A percentile compares a stretch with the other conserved stretches of the same genome.
Evolutionary conservation across 441 rosid genomes (phyloP).

Genomic region (Jatropha podagrica): DNA sequence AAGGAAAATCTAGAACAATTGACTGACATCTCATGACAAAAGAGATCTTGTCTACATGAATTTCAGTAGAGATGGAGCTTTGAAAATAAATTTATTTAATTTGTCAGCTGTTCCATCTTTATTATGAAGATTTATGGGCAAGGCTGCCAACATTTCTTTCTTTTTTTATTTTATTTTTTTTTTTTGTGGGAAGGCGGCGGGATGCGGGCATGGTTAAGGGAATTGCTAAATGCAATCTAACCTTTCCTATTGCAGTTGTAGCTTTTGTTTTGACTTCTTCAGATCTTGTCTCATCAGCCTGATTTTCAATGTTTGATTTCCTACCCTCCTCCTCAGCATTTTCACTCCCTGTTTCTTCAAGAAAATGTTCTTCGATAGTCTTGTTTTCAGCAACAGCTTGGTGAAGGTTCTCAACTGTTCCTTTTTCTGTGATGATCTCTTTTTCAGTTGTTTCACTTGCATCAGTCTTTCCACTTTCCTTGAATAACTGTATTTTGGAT

Average conservation of each 20-base stretch:
- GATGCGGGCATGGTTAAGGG: too few species aligned
- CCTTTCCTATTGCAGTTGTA: conserved; percentile 34
- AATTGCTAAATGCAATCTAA: conserved; percentile 23
- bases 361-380: conserved; percentile 22
- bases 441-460: conserved; percentile 23
- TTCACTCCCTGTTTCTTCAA: conserved; percentile 23
- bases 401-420: conserved; percentile 21
- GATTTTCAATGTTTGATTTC: conserved; percentile 19
- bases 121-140: background rate
- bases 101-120: background rate
- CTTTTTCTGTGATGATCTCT: conserved; percentile 25
- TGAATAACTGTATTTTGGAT: conserved; percentile 24
- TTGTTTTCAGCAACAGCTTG: conserved; percentile 22
- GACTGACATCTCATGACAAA: background rate
- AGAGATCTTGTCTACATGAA: background rate
- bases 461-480: conserved; percentile 18
- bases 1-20: too few species aligned
- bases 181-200: background rate
- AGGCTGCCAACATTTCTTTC: background rate
- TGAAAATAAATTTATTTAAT: background rate
- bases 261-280: conserved; percentile 31
- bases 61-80: background rate
- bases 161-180: too few species aligned
- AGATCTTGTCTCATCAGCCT: conserved; percentile 20
- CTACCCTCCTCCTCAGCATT: conserved; percentile 21